Percentiles rank a stretch among this genome's conserved stretches.
These are phyloP conservation scores for Geotrichum bryndzae DNA, from an alignment of 1,139 yeast genomes.

Conservation along the genomic window DNA sequence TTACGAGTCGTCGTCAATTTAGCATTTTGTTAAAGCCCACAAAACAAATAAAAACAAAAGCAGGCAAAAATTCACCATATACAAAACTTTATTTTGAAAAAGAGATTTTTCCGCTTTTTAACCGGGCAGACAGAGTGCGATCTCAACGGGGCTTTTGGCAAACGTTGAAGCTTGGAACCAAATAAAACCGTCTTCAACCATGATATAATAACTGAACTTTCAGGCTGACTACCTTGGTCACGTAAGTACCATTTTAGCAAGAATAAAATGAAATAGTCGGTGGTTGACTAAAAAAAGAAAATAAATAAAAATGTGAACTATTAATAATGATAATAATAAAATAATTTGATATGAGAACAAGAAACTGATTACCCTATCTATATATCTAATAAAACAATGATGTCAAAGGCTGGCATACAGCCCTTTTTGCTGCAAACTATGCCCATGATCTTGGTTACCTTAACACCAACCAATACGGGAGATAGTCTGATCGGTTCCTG, in stretches of 20 bases:
- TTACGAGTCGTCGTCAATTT: neutral
- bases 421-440: too few species aligned
- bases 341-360: too few species aligned
- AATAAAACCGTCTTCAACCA: neutral
- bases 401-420: too few species aligned
- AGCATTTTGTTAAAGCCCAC: neutral
- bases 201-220: too few species aligned
- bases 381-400: too few species aligned
- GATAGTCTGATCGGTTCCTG: too few species aligned
- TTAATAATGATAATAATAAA: neutral
- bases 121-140: neutral
- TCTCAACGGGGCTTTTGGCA: neutral
- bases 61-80: neutral
- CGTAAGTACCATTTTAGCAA: neutral
- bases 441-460: too few species aligned
- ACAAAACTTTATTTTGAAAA: neutral
- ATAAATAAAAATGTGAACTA: neutral
- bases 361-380: too few species aligned
- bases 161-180: neutral
- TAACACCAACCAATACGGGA: too few species aligned
- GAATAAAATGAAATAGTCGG: neutral
- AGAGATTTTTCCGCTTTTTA: neutral
- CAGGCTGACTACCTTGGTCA: too few species aligned
- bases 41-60: neutral
- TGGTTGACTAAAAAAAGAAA: too few species aligned